phyloP scores from a whole-genome alignment of 768 basidiomycete species.

The Glaciozyma martinii region DNA sequence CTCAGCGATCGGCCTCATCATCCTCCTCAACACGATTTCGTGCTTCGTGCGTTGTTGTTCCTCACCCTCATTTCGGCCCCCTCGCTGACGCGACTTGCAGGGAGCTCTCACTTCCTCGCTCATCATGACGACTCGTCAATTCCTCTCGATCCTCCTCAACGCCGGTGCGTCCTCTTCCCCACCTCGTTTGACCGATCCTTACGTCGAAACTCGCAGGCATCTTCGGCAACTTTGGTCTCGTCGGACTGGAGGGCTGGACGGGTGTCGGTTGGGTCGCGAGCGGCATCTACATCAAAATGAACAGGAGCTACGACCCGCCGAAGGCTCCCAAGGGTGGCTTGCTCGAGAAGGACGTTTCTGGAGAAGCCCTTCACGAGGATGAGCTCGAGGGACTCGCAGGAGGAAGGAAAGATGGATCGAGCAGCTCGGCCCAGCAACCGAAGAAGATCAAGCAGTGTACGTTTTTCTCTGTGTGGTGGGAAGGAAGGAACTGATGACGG shows the following conservation, averaged over 20 bases:
- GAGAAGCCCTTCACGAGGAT: background rate
- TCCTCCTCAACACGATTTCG: constrained; percentile 33
- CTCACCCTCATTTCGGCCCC: background rate
- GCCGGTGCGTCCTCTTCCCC: constrained; percentile 1
- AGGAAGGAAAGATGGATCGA: background rate
- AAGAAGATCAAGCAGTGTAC: too few species aligned
- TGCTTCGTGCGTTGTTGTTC: constrained; percentile 9
- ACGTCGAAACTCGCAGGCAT: constrained; percentile 3
- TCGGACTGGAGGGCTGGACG: constrained; percentile 28
- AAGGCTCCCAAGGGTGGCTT: background rate
- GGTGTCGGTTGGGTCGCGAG: constrained; percentile 30
- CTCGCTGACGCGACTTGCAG: background rate
- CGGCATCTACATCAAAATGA: constrained; percentile 24
- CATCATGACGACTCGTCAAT: constrained; percentile 32
- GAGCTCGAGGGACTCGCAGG: background rate
- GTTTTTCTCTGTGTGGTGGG: background rate
- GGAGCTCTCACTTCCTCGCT: constrained; percentile 17
- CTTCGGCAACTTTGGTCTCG: constrained; percentile 27
- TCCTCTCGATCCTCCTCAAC: constrained; percentile 34
- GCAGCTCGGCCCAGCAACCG: too few species aligned
- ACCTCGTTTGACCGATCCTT: background rate
- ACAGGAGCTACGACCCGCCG: constrained; percentile 15
- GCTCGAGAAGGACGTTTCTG: background rate
- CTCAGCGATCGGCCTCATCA: constrained; percentile 21
- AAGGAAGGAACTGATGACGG: background rate